Evolutionary conservation across 2,329 filamentous ascomycete genomes (phyloP).

Genomic region (Fusarium coicis): DNA sequence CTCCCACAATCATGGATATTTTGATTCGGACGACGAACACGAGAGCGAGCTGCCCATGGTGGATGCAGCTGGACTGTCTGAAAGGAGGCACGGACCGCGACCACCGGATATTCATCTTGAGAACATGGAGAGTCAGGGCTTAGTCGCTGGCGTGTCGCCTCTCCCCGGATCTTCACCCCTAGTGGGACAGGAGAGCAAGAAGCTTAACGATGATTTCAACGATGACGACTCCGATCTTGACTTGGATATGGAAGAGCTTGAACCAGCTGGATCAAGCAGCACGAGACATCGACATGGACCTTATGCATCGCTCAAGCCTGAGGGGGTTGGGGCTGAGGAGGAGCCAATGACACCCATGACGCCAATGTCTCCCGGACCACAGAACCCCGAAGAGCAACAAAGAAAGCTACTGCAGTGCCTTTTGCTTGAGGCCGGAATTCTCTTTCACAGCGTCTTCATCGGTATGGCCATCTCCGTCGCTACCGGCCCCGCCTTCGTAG

Average conservation of each 20-base stretch:
- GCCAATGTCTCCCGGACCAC: constrained; percentile 42
- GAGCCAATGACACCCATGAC: constrained; percentile 44
- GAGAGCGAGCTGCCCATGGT: constrained; percentile 45
- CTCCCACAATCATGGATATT: constrained; percentile 62
- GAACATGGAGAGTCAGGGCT: constrained; percentile 63
- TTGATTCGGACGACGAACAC: constrained; percentile 59
- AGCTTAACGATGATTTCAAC: constrained; percentile 48
- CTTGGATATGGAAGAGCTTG: constrained; percentile 70
- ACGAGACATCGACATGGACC: constrained; percentile 41
- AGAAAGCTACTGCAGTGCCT: constrained; percentile 80
- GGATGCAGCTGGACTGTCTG: constrained; percentile 49
- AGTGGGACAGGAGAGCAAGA: constrained; percentile 37
- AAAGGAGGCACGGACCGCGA: constrained; percentile 54
- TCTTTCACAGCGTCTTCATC: constrained; percentile 88
- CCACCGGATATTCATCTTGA: constrained; percentile 62
- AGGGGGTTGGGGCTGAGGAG: constrained; percentile 37
- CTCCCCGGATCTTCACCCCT: constrained; percentile 65
- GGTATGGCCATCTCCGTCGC: constrained; percentile 88
- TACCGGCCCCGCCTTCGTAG: constrained; percentile 80
- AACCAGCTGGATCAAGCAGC: constrained; percentile 51
- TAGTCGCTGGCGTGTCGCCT: constrained; percentile 69
- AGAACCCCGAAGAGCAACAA: constrained; percentile 67
- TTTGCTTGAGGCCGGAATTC: constrained; percentile 82
- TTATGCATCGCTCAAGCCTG: constrained; percentile 49
- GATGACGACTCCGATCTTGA: constrained; percentile 67